Evolutionary conservation across 352 stramenopile genomes (phyloP).

Genomic region (Pythium rishiriense): DNA sequence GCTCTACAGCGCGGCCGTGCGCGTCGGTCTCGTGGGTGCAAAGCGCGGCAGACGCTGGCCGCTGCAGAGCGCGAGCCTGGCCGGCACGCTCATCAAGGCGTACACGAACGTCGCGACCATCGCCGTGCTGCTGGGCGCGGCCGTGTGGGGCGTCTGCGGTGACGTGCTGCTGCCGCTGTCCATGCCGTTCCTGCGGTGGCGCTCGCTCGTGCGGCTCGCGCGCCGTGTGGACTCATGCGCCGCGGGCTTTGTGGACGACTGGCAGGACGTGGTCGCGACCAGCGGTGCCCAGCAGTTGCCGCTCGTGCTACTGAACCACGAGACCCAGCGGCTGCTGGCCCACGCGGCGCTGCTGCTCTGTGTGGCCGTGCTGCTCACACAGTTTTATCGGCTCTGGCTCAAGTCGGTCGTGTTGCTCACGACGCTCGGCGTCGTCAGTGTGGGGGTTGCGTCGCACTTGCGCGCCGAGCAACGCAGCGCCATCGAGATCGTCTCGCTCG

Average conservation of each 20-base stretch:
- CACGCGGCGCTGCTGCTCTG: slow-evolving; percentile 10
- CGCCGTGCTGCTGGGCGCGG: slow-evolving; percentile 11
- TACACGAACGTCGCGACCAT: slow-evolving; percentile 26
- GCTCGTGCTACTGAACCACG: slow-evolving; percentile 3
- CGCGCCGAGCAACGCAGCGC: slow-evolving; percentile 50
- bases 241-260: slow-evolving; percentile 11
- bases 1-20: slow-evolving; percentile 36
- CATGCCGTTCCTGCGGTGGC: slow-evolving; percentile 15
- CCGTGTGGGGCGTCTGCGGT: slow-evolving; percentile 11
- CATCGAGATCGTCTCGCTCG: slow-evolving; percentile 67
- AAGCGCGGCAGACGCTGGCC: slow-evolving; percentile 15
- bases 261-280: background rate
- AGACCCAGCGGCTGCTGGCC: slow-evolving; percentile 10
- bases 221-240: slow-evolving; percentile 17
- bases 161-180: slow-evolving; percentile 6
- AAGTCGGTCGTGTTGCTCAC: slow-evolving; percentile 58
- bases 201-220: slow-evolving; percentile 7
- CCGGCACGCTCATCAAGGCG: slow-evolving; percentile 25
- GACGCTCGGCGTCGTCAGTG: slow-evolving; percentile 26
- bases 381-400: slow-evolving; percentile 62
- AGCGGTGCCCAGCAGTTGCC: background rate
- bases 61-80: slow-evolving; percentile 24
- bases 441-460: slow-evolving; percentile 42
- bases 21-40: background rate
- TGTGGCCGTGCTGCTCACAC: slow-evolving; percentile 30